Evolutionary conservation across 2,329 filamentous ascomycete genomes (phyloP), one percentile per base, ranked within the genome.

Genomic region (Ceratocystis eucalypticola): DNA sequence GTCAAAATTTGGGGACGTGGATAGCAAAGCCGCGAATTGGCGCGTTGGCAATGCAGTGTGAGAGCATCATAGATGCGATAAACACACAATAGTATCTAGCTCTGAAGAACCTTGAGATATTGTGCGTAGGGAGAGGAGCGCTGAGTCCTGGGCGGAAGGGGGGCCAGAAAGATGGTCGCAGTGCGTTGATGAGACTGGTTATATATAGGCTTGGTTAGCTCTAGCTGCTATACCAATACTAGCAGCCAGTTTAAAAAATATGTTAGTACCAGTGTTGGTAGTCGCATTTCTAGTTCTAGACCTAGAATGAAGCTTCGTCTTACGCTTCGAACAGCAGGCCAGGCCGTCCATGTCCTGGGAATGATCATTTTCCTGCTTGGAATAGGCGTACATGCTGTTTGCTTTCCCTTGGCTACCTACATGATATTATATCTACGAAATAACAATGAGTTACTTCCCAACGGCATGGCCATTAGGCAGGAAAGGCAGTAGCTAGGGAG

Each of bases 11-110:
- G 12, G 72, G 69, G 0, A 77, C 72, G 3, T 79, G 73, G 0
- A 71, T 71, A 1, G 75, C 69, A 17, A 76, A 72, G 0, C 71
- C 65, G 1, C 69, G 44, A 46, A 81, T 71, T 0, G 73, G 73
- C 8, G 74, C 73, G 1, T 71, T 67, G 12, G 77, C 71, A 17
- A 81, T 75, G 62, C 75, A 77, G 0, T 77, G 76, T 0, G 78
- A 74, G 1, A 82, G 71, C 1, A 83, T 68, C 41, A 83, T 69
- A 0, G 72, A 74, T 17, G 72, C 72, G 0, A 71, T 69, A 25
- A 83, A 70, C 1, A 72, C 70, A 67, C 81, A 83, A 7, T 72
- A 65, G 0, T 69, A 53, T 3, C 73, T 72, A 7, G 71, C 73
- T 45, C 74, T 73, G 1, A 69, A 68, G 67, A 79, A 81, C 15